These are phyloP conservation scores for Camelina hispida DNA, from an alignment of 345 rosid genomes.

Conservation along the genomic window DNA sequence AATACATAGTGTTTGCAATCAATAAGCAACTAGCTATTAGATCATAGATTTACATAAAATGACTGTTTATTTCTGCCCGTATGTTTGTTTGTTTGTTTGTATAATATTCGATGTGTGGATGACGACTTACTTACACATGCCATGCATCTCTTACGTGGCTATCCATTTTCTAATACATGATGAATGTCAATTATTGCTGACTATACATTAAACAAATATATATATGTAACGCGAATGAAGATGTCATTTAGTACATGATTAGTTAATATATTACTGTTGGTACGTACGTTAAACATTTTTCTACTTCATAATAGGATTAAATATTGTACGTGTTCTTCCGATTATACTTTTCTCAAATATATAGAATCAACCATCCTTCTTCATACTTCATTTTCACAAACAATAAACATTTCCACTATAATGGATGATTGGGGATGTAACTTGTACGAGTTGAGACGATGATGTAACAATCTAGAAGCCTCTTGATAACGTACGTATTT, in stretches of 20 bases:
- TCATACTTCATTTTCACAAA: not conserved
- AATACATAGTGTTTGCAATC: not conserved
- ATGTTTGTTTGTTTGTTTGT: constrained; percentile 11
- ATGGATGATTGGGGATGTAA: not conserved
- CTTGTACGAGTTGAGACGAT: not conserved
- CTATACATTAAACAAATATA: not conserved
- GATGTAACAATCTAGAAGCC: constrained; percentile 30
- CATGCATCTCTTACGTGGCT: constrained; percentile 45
- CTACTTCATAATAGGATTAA: not conserved
- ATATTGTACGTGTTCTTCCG: not conserved
- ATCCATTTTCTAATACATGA: constrained; percentile 17
- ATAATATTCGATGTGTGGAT: constrained; percentile 24
- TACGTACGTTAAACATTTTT: constrained; percentile 16
- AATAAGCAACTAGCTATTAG: not conserved
- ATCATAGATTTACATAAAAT: not conserved
- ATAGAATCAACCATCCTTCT: not conserved
- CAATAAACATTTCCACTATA: not conserved
- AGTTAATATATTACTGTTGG: not conserved
- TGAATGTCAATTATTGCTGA: constrained; percentile 29
- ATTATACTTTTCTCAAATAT: not conserved
- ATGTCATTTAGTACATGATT: constrained; percentile 23
- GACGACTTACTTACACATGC: constrained; percentile 31
- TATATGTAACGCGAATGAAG: not conserved
- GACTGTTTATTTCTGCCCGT: not conserved
- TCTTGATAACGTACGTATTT: constrained; percentile 9